Conservation (phyloP, 2,329 filamentous ascomycete genomes). For the Lojkania enalia region DNA sequence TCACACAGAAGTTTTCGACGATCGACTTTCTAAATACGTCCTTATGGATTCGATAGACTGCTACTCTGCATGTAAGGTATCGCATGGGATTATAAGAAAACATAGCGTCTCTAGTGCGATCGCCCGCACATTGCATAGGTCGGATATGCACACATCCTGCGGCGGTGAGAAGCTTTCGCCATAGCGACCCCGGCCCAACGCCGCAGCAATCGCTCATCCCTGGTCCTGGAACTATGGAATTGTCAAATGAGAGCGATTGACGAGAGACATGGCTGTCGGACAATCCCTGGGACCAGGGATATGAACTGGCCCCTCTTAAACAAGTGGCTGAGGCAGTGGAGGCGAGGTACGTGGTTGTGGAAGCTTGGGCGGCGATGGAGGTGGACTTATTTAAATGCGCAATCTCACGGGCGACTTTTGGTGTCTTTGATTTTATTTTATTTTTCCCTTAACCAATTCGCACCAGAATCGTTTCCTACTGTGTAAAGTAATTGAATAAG, state of each 20-base stretch:
- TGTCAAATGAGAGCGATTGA: background rate
- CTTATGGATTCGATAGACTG: too few relatives aligned
- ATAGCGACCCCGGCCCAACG: background rate
- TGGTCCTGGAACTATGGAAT: too few relatives aligned
- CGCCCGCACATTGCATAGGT: too few relatives aligned
- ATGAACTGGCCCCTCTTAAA: conserved; percentile 6
- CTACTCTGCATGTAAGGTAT: too few relatives aligned
- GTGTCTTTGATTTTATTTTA: too few relatives aligned
- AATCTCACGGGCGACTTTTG: background rate
- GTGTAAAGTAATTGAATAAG: too few relatives aligned
- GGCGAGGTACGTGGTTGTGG: conserved; percentile 6
- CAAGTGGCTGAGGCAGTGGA: conserved; percentile 8
- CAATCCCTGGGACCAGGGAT: conserved; percentile 1
- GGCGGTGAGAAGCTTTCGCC: conserved; percentile 4
- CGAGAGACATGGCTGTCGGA: background rate
- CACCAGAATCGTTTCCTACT: too few relatives aligned
- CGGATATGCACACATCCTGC: background rate
- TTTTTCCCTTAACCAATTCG: too few relatives aligned
- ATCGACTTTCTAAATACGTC: too few relatives aligned
- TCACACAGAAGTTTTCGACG: too few relatives aligned
- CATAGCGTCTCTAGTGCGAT: too few relatives aligned
- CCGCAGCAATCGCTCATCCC: background rate
- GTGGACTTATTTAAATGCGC: conserved; percentile 2
- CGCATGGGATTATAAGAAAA: too few relatives aligned
- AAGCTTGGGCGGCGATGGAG: background rate